Evolutionary conservation across 2,329 filamentous ascomycete species (phyloP).

Genomic region (Mycosphaerella sp.): DNA sequence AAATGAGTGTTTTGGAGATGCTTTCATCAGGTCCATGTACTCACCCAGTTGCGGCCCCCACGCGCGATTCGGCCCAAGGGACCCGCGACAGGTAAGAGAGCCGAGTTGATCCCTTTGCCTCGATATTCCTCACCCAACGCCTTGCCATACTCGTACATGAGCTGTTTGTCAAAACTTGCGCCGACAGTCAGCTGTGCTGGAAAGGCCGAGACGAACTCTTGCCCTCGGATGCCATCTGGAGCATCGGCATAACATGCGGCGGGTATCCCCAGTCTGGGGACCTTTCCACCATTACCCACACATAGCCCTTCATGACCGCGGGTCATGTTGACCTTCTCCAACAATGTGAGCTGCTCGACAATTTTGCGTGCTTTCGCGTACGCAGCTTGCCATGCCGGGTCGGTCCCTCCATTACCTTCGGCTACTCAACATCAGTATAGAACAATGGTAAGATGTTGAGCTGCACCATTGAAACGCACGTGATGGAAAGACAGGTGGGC

Average conservation of each 20-base stretch:
- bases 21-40: neutral
- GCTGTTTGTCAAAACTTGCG: conserved; percentile 47
- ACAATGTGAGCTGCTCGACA: conserved; percentile 32
- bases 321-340: conserved; percentile 34
- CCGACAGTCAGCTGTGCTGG: conserved; percentile 63
- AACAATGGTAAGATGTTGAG: no score
- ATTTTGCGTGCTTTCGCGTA: conserved; percentile 30
- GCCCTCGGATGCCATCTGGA: conserved; percentile 58
- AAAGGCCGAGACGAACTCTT: conserved; percentile 69
- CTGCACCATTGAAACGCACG: conserved; percentile 17
- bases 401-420: conserved; percentile 21
- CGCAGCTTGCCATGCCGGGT: conserved; percentile 27
- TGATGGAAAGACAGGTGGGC: conserved; percentile 28
- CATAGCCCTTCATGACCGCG: conserved; percentile 42
- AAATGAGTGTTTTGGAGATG: no score
- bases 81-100: conserved; percentile 62
- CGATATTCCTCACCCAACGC: conserved; percentile 44
- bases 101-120: conserved; percentile 29
- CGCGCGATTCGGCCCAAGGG: conserved; percentile 39
- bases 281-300: conserved; percentile 70
- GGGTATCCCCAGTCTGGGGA: conserved; percentile 62
- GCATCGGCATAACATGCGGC: conserved; percentile 36
- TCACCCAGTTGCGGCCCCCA: conserved; percentile 40
- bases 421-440: conserved; percentile 13
- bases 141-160: conserved; percentile 47